These are phyloP conservation scores for Laburnicola sp. DNA, from an alignment of 2,329 filamentous ascomycete species.

Conservation along the genomic window DNA sequence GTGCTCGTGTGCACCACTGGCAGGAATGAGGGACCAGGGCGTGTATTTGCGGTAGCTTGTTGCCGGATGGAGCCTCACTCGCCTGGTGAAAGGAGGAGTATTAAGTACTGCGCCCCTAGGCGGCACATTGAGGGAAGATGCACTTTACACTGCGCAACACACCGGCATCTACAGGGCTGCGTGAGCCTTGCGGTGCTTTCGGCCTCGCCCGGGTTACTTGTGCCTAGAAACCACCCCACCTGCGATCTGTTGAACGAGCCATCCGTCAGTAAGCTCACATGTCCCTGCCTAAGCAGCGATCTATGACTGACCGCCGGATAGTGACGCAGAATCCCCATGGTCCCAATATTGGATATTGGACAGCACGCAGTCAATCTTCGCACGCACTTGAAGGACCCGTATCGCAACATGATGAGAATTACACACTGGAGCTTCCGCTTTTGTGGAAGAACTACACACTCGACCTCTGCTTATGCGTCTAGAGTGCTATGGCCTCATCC, in stretches of 20 bases:
- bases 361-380: too few species aligned
- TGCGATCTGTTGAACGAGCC: not conserved
- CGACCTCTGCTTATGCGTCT: not conserved
- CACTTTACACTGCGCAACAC: constrained; percentile 7
- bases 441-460: constrained; percentile 1
- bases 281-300: not conserved
- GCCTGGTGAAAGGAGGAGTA: constrained; percentile 5
- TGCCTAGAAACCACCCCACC: constrained; percentile 4
- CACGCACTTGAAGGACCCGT: too few species aligned
- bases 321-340: not conserved
- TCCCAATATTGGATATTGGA: not conserved
- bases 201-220: not conserved
- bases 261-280: constrained; percentile 8
- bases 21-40: not conserved
- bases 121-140: not conserved
- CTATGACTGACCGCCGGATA: constrained; percentile 2
- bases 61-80: not conserved
- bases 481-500: not conserved
- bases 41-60: not conserved
- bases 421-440: too few species aligned
- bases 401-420: too few species aligned
- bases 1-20: not conserved
- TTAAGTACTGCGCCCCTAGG: constrained; percentile 15
- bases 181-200: not conserved
- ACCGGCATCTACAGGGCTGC: constrained; percentile 10